Conservation (phyloP, 164 flowering plant genomes). For the Vitis riparia region DNA sequence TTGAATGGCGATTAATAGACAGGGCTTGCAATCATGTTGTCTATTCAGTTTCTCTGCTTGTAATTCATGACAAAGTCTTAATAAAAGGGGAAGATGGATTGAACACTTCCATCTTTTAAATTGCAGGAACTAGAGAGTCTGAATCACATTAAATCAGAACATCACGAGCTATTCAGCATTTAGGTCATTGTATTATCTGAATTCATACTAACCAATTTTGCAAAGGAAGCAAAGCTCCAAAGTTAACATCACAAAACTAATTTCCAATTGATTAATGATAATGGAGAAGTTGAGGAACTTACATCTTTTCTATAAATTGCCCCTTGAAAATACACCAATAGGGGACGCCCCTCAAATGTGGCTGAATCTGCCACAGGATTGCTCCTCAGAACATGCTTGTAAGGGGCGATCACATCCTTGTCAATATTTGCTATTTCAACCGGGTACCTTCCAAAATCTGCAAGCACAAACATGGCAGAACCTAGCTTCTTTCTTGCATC, state of each 20-base stretch:
- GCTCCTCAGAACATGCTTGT: conserved; percentile 67
- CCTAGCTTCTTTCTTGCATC: conserved; percentile 62
- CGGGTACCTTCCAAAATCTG: conserved; percentile 92
- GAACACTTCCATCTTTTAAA: background rate
- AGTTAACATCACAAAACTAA: background rate
- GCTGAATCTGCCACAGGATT: conserved; percentile 36
- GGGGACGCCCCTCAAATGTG: conserved; percentile 53
- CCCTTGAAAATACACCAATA: conserved; percentile 75
- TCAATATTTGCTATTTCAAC: conserved; percentile 59
- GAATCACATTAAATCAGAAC: background rate
- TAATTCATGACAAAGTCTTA: too few species aligned
- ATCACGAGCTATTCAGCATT: background rate
- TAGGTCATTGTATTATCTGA: background rate
- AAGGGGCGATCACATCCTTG: conserved; percentile 91
- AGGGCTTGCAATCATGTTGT: too few species aligned
- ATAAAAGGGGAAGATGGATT: too few species aligned
- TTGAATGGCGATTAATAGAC: too few species aligned
- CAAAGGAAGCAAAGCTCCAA: background rate
- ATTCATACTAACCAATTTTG: background rate
- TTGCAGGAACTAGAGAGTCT: background rate
- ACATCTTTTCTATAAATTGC: conserved; percentile 95
- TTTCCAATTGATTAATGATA: background rate
- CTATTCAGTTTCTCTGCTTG: too few species aligned
- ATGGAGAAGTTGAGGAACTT: conserved; percentile 31
- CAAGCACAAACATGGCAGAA: conserved; percentile 83